phyloP scores from a whole-genome alignment of 257 asterid species.

The Catharanthus roseus region DNA sequence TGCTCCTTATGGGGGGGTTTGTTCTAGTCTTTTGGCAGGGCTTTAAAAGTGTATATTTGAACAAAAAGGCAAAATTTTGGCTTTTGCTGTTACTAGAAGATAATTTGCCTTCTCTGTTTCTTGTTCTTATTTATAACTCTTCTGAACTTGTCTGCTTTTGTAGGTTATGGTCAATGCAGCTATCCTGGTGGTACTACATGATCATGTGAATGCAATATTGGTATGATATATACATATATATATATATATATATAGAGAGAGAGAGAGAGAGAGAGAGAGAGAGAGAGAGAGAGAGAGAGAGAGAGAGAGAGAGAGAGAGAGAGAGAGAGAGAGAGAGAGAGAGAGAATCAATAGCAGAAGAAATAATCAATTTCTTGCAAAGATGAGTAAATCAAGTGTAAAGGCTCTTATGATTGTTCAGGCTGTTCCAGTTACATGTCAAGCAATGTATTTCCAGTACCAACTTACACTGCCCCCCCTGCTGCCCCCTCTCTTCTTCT shows the following conservation, averaged over 20 bases:
- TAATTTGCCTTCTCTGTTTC: neutral
- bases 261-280: too few species aligned
- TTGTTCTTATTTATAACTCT: neutral
- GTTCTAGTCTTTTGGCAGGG: neutral
- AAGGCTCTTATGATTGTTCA: constrained; percentile 5
- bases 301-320: neutral
- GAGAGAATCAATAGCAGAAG: too few species aligned
- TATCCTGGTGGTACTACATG: constrained; percentile 46
- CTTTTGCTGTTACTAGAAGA: neutral
- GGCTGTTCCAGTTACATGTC: too few species aligned
- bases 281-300: too few species aligned
- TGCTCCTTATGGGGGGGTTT: too few species aligned
- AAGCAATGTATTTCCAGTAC: too few species aligned
- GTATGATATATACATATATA: too few species aligned
- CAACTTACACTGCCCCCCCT: too few species aligned
- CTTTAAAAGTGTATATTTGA: neutral
- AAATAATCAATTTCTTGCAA: constrained; percentile 2
- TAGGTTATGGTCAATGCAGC: constrained; percentile 64
- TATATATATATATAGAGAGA: too few species aligned
- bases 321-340: too few species aligned
- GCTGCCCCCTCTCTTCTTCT: too few species aligned
- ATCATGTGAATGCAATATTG: constrained; percentile 14
- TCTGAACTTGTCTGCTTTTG: constrained; percentile 3
- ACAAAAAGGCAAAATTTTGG: neutral
- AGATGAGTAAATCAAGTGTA: constrained; percentile 7